phyloP scores from a whole-genome alignment of 306 rosid genomes.

The Leucaena leucocephala region DNA sequence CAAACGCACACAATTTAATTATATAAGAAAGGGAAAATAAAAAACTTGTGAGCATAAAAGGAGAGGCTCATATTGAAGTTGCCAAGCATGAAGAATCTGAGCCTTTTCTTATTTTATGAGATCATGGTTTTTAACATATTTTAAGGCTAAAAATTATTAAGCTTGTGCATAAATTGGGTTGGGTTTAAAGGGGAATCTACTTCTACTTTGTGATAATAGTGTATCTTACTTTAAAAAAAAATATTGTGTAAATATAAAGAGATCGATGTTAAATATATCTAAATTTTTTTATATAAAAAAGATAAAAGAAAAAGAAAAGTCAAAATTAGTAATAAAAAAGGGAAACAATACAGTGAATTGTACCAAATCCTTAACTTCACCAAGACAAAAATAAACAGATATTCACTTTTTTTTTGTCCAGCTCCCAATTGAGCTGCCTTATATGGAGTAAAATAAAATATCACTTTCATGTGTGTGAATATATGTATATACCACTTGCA shows the following conservation, averaged over 20 bases:
- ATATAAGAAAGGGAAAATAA: not conserved
- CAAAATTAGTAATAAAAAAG: not conserved
- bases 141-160: not conserved
- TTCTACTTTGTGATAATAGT: constrained; percentile 12
- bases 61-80: not conserved
- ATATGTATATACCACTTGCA: not conserved
- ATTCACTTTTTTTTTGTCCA: not conserved
- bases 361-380: not conserved
- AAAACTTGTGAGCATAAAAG: not conserved
- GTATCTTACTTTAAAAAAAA: not conserved
- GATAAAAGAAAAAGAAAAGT: not conserved
- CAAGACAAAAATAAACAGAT: not conserved
- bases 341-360: not conserved
- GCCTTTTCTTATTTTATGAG: not conserved
- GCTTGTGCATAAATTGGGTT: not conserved
- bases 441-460: not conserved
- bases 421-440: not conserved
- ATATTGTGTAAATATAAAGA: no score
- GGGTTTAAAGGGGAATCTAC: constrained; percentile 1
- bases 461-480: not conserved
- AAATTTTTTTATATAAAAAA: no score
- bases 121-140: not conserved
- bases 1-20: not conserved
- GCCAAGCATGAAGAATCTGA: not conserved
- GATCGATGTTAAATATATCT: no score